A percentile compares a stretch with the other conserved stretches of the same genome.
These are phyloP conservation scores for Microbotryum scabiosae DNA, from an alignment of 1,284 basidiomycete genomes.

Conservation along the genomic window DNA sequence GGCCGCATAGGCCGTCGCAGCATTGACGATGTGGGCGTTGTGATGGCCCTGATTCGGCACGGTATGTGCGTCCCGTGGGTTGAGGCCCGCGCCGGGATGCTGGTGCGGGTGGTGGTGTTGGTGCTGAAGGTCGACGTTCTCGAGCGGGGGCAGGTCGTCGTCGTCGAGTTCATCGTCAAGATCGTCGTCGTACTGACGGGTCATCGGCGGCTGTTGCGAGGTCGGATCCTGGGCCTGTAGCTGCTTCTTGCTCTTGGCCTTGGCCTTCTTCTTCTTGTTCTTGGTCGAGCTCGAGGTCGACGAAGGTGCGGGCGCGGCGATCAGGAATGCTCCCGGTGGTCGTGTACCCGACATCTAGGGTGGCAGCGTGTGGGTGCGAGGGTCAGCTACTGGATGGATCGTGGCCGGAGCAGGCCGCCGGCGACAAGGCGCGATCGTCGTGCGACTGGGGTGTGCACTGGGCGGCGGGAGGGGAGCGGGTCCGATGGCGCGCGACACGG, in stretches of 20 bases:
- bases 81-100: not conserved
- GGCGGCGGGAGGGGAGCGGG: not conserved
- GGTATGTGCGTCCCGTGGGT: not conserved
- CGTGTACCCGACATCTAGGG: too few species aligned
- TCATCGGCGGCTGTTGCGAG: not conserved
- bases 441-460: not conserved
- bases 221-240: constrained; percentile 13
- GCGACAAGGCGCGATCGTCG: not conserved
- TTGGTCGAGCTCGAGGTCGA: not conserved
- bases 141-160: constrained; percentile 10
- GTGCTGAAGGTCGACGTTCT: constrained; percentile 10
- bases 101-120: not conserved
- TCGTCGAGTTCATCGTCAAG: constrained; percentile 2
- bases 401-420: not conserved
- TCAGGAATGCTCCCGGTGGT: constrained; percentile 3
- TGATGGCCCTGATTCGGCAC: not conserved
- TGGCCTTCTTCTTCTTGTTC: constrained; percentile 20
- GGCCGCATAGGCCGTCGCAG: not conserved
- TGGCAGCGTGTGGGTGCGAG: not conserved
- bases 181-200: not conserved
- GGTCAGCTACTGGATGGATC: not conserved
- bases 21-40: not conserved
- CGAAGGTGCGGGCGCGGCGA: not conserved
- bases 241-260: constrained; percentile 16
- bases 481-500: too few species aligned